A percentile compares a stretch with the other conserved stretches of the same genome.
Conservation (phyloP, 768 basidiomycete species). For the Lyophyllum semitale region DNA sequence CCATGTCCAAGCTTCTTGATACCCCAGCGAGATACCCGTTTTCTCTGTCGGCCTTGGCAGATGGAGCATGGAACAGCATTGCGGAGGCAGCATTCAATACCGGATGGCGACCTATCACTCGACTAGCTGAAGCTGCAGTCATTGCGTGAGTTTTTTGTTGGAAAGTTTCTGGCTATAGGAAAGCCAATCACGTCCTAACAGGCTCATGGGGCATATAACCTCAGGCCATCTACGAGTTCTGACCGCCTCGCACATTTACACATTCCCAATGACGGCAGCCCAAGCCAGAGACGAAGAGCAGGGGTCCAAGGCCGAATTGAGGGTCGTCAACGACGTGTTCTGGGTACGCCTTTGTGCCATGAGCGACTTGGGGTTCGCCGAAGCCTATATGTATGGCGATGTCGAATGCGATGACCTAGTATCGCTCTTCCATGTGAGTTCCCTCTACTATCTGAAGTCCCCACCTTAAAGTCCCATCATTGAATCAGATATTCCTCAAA, state of each 20-base stretch:
- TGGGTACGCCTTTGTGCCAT: slow-evolving; percentile 61
- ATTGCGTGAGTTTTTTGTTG: slow-evolving; percentile 38
- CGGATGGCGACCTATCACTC: slow-evolving; percentile 44
- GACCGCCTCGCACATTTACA: slow-evolving; percentile 45
- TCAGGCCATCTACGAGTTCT: slow-evolving; percentile 50
- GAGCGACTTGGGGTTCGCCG: slow-evolving; percentile 73
- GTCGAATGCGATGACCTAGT: slow-evolving; percentile 70
- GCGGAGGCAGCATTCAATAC: slow-evolving; percentile 41
- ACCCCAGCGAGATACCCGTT: slow-evolving; percentile 44
- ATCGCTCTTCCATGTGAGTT: slow-evolving; percentile 58
- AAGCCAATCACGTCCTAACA: slow-evolving; percentile 14
- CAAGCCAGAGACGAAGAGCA: slow-evolving; percentile 17
- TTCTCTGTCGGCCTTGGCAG: slow-evolving; percentile 42
- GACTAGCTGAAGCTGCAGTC: slow-evolving; percentile 46
- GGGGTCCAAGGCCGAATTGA: slow-evolving; percentile 41
- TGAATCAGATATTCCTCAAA: slow-evolving; percentile 61
- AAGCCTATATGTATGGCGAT: slow-evolving; percentile 80
- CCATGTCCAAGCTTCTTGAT: slow-evolving; percentile 39
- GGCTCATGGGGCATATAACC: slow-evolving; percentile 46
- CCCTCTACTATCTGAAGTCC: neutral
- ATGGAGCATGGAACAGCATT: slow-evolving; percentile 43
- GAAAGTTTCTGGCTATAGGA: neutral
- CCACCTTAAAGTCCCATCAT: neutral
- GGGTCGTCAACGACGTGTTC: slow-evolving; percentile 53
- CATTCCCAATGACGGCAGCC: slow-evolving; percentile 36